Evolutionary conservation across 2,329 filamentous ascomycete genomes (phyloP).

Genomic region (Thermomyces lanuginosus): DNA sequence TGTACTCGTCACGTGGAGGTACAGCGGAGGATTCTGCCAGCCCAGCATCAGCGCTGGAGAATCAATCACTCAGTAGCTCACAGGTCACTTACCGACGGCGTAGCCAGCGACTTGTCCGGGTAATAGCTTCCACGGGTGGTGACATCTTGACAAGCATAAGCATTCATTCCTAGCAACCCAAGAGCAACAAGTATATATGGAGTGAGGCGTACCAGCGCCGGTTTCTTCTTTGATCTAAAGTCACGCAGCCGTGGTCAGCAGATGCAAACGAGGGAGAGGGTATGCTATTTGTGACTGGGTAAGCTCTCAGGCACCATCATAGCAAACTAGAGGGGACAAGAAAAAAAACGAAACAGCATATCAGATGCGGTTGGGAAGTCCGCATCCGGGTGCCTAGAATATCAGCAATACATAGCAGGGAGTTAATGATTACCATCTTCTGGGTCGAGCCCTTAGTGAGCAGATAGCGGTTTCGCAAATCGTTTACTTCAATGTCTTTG

Average conservation of each 20-base stretch:
- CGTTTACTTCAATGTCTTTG: conserved; percentile 97
- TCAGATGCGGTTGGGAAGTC: conserved; percentile 14
- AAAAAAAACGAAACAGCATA: conserved; percentile 18
- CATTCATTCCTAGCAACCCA: conserved; percentile 36
- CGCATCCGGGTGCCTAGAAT: conserved; percentile 29
- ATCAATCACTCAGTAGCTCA: neutral
- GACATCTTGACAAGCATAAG: conserved; percentile 73
- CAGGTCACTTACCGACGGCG: conserved; percentile 54
- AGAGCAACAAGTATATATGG: conserved; percentile 20
- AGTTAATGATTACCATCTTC: conserved; percentile 95
- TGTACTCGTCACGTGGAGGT: conserved; percentile 88
- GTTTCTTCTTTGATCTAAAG: conserved; percentile 98
- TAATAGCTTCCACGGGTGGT: conserved; percentile 94
- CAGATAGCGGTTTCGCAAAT: conserved; percentile 88
- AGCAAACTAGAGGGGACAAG: conserved; percentile 20
- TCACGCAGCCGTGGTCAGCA: conserved; percentile 84
- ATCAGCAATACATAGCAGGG: conserved; percentile 55
- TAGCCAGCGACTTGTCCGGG: conserved; percentile 95
- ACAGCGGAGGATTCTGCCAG: conserved; percentile 73
- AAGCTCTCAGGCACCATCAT: conserved; percentile 51
- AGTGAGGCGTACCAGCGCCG: conserved; percentile 83
- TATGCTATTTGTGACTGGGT: conserved; percentile 47
- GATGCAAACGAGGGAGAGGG: conserved; percentile 56
- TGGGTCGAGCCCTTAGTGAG: conserved; percentile 94
- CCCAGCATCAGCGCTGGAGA: neutral